Evolutionary conservation across 495 filamentous ascomycete species (phyloP).

Genomic region (Daldinia loculata): DNA sequence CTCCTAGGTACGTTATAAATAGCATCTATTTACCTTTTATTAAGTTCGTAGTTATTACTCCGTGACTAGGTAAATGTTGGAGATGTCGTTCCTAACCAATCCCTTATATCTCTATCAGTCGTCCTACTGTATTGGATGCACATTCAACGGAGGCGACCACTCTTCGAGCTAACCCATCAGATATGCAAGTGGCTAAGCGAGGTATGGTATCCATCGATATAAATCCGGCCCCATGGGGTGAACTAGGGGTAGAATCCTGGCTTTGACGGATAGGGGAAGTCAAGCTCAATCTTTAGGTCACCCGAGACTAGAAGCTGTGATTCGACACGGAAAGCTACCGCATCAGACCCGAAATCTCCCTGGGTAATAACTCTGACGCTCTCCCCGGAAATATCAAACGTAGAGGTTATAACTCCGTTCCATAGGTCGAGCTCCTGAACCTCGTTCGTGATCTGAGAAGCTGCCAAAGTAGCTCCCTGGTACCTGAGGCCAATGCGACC

Average conservation of each 20-base stretch:
- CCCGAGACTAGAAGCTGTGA: conserved; percentile 45
- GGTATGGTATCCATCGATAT: neutral
- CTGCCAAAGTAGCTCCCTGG: conserved; percentile 44
- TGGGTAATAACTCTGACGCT: conserved; percentile 48
- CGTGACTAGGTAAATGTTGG: too few relatives aligned
- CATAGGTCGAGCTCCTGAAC: conserved; percentile 51
- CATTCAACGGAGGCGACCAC: neutral
- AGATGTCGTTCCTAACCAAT: too few relatives aligned
- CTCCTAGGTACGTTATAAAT: too few relatives aligned
- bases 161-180: neutral
- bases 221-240: neutral
- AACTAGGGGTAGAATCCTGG: conserved; percentile 6
- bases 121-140: too few relatives aligned
- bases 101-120: too few relatives aligned
- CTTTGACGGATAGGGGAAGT: conserved; percentile 48
- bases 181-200: neutral
- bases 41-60: too few relatives aligned
- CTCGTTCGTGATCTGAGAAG: conserved; percentile 37
- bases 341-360: conserved; percentile 50
- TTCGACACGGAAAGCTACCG: conserved; percentile 48
- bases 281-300: conserved; percentile 50
- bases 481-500: conserved; percentile 57
- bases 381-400: conserved; percentile 44
- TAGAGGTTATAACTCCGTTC: conserved; percentile 49
- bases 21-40: too few relatives aligned